A percentile compares a stretch with the other conserved stretches of the same genome.
phyloP scores from a whole-genome alignment of 2,329 filamentous ascomycete genomes.

The Colletotrichum sp. region DNA sequence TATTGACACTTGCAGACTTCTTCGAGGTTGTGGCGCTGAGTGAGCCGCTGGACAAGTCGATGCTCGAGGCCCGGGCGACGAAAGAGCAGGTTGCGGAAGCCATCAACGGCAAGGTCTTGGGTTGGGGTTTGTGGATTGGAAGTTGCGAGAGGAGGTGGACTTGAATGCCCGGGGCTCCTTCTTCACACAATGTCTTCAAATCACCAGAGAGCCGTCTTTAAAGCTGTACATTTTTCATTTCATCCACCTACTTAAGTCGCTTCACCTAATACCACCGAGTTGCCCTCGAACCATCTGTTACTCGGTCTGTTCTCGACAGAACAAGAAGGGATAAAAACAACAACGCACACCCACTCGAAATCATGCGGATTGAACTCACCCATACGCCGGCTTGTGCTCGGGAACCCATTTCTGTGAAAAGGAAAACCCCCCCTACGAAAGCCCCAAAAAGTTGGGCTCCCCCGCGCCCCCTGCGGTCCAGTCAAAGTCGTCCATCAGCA shows the following conservation, averaged over 20 bases:
- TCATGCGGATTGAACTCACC: neutral
- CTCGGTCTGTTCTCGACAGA: neutral
- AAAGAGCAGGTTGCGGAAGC: conserved; percentile 46
- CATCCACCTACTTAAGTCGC: neutral
- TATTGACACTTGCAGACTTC: conserved; percentile 39
- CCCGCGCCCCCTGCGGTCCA: conserved; percentile 34
- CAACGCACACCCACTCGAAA: neutral
- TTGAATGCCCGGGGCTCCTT: neutral
- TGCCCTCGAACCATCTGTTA: neutral
- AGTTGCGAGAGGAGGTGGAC: conserved; percentile 46
- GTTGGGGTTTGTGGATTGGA: conserved; percentile 55
- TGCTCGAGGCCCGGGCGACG: conserved; percentile 41
- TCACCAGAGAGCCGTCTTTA: neutral
- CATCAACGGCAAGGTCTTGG: conserved; percentile 51
- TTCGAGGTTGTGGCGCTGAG: conserved; percentile 54
- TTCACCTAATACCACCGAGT: neutral
- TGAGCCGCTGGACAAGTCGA: conserved; percentile 40
- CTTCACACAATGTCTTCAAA: neutral
- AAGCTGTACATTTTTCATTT: neutral
- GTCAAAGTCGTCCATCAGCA: conserved; percentile 56
- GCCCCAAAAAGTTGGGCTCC: conserved; percentile 16
- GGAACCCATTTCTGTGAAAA: neutral
- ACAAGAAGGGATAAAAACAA: neutral
- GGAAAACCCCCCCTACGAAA: neutral
- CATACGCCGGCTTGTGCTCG: neutral